phyloP scores from a whole-genome alignment of 371 early-diverging fungal genomes.

The Mortierella sp. region DNA sequence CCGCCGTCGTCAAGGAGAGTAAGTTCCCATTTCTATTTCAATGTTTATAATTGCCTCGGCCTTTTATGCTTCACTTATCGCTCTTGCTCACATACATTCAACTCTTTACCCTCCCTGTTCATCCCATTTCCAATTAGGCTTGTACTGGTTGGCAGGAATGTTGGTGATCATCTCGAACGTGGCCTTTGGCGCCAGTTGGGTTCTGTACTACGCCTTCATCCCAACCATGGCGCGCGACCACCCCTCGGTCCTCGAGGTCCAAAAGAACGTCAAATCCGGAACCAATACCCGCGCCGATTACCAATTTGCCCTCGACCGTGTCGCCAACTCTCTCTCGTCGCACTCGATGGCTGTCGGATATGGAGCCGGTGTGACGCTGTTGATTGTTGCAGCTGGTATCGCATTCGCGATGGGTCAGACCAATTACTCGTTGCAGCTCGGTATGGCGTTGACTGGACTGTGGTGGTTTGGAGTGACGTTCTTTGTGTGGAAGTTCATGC shows the following conservation, averaged over 20 bases:
- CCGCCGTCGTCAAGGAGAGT: constrained; percentile 37
- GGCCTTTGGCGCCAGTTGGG: constrained; percentile 65
- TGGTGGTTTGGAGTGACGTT: constrained; percentile 66
- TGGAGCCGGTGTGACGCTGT: constrained; percentile 58
- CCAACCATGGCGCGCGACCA: constrained; percentile 67
- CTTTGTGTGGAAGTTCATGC: constrained; percentile 58
- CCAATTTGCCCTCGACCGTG: constrained; percentile 46
- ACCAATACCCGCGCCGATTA: constrained; percentile 32
- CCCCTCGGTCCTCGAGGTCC: constrained; percentile 54
- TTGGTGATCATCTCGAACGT: constrained; percentile 63
- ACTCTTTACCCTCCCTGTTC: background rate
- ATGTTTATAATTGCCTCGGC: background rate
- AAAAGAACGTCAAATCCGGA: constrained; percentile 18
- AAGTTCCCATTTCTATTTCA: constrained; percentile 3
- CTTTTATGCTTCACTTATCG: background rate
- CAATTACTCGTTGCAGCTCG: constrained; percentile 64
- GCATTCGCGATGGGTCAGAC: constrained; percentile 51
- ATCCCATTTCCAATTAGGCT: background rate
- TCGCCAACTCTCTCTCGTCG: constrained; percentile 64
- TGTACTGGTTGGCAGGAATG: constrained; percentile 61
- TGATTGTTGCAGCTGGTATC: constrained; percentile 63
- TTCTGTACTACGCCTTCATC: constrained; percentile 72
- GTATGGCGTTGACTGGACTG: constrained; percentile 63
- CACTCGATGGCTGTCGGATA: constrained; percentile 65
- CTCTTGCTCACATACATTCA: background rate